Base-by-base conservation (phyloP, 169 alveolate genomes). In the Plasmodium ovale region DNA sequence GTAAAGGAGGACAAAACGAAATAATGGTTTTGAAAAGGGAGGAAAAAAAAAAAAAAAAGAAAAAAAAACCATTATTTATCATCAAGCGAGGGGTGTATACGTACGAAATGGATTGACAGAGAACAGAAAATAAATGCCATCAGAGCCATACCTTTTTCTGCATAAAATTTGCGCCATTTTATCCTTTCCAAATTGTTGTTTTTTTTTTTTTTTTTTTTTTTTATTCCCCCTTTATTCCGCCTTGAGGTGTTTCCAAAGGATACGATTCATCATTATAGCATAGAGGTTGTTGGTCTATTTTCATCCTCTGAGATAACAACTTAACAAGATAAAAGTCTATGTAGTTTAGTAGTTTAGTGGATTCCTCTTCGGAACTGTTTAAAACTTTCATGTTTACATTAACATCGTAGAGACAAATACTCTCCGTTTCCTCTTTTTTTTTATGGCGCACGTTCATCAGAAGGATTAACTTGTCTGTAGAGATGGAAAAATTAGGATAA, bases 351-450 rank as follows among this genome's bases (percentile, higher is more conserved):
- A 74, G 27, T 14, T 65, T 47, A 12, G 19, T 21, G 51, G 77
- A 39, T 49, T 39, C 56, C 10, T 74, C 88, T 31, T 74, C 77
- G 29, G 77, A 74, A 23, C 44, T 65, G 51, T 74, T 60, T 10
- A 74, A 65, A 0, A 74, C 16, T 60, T 74, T 74, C 23, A 74
- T 74, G 31, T 74, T 74, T 35, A 51, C 19, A 42, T 59, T 29
- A 37, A 74, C 58, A 62, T 31, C 35, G 39, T 74, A 74, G 29
- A 35, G 23, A 49, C 56, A 33, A 29, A 53, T 29, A 7, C 16
- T 35, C 0, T 31, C 49, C 19, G 23, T 21, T 44, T 64, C 51
- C 1, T 58, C 39, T 12, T n/a, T 65, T 54, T 29, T 21, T 25
- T 29, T 53, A 37, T 51, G 62, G 6, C 21, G 51, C 16, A 53